A percentile compares a stretch with the other conserved stretches of the same genome.
Evolutionary conservation across 2,329 filamentous ascomycete species (phyloP).

Genomic region (Ophidiomyces ophidiicola): DNA sequence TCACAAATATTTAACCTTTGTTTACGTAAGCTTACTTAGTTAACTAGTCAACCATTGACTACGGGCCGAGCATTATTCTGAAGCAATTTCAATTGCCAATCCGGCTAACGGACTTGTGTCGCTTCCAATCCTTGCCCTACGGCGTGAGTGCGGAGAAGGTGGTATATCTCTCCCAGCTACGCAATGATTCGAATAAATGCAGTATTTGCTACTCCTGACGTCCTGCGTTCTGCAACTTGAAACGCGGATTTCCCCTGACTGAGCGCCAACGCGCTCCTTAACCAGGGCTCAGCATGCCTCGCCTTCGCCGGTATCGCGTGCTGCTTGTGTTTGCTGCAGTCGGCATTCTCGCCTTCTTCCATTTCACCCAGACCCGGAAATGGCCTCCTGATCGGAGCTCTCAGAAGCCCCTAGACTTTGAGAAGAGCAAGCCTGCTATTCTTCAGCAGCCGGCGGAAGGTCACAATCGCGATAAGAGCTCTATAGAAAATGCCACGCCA

Average conservation of each 20-base stretch:
- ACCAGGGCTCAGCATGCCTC: conserved; percentile 30
- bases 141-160: no score
- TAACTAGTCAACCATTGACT: no score
- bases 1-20: no score
- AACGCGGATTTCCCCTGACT: not conserved
- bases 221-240: not conserved
- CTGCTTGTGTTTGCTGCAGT: conserved; percentile 36
- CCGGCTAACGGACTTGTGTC: no score
- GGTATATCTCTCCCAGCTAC: no score
- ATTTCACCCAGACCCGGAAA: conserved; percentile 38
- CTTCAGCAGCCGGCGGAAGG: conserved; percentile 6
- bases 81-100: no score
- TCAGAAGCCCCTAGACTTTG: conserved; percentile 6
- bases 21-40: no score
- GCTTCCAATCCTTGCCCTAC: no score
- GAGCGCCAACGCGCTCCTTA: not conserved
- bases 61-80: no score
- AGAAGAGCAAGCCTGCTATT: conserved; percentile 11
- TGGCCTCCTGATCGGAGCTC: conserved; percentile 15
- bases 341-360: conserved; percentile 37
- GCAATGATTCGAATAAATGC: conserved; percentile 7
- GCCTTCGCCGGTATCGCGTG: conserved; percentile 38
- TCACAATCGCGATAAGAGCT: not conserved
- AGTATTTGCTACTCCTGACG: not conserved
- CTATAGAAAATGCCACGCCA: not conserved